These are phyloP conservation scores for Aphanomyces stellatus DNA, from an alignment of 352 stramenopile genomes.

Conservation along the genomic window DNA sequence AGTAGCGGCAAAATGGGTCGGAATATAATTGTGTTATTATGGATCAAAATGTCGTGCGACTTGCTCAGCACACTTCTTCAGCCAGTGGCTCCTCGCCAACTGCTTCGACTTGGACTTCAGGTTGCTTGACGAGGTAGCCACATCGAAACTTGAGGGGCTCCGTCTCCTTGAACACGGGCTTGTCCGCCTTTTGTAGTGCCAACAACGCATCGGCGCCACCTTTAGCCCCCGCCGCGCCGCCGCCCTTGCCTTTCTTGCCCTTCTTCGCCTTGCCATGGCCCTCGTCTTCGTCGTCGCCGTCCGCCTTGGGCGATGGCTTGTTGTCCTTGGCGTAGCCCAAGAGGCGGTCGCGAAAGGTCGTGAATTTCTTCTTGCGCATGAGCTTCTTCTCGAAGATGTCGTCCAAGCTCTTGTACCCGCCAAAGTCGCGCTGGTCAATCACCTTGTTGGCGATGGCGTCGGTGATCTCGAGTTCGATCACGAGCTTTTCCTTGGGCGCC, in stretches of 20 bases:
- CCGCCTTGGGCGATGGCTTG: background rate
- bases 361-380: conserved; percentile 17
- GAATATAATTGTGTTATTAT: too few relatives aligned
- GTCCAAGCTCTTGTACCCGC: conserved; percentile 2
- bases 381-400: conserved; percentile 18
- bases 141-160: background rate
- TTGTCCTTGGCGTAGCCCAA: background rate
- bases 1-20: too few relatives aligned
- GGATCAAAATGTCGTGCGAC: too few relatives aligned
- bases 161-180: background rate
- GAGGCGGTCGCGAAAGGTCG: background rate
- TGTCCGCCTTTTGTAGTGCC: too few relatives aligned
- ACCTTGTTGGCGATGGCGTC: conserved; percentile 1
- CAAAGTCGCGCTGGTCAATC: conserved; percentile 17
- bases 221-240: background rate
- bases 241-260: background rate
- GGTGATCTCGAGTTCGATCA: background rate
- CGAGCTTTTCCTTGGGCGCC: conserved; percentile 6
- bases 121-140: background rate
- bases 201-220: too few relatives aligned
- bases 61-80: background rate
- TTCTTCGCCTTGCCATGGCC: background rate
- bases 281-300: background rate
- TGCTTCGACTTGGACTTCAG: too few relatives aligned
- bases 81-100: background rate